These are phyloP conservation scores for Perkinsus chesapeaki DNA, from an alignment of 169 alveolate genomes.

Conservation along the genomic window DNA sequence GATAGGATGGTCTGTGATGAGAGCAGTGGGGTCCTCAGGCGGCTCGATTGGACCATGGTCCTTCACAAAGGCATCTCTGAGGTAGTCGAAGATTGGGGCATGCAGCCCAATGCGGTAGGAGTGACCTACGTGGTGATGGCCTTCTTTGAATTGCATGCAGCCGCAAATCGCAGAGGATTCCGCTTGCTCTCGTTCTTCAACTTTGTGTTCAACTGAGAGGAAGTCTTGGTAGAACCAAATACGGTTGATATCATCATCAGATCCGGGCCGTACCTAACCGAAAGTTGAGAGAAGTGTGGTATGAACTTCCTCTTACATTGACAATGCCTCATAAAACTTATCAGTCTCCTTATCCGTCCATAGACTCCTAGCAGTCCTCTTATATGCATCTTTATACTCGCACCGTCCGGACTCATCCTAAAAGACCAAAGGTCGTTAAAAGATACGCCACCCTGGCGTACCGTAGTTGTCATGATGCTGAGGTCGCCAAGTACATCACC, in stretches of 20 bases:
- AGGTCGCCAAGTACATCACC: neutral
- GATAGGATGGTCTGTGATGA: neutral
- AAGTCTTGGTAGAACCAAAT: neutral
- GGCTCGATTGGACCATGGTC: conserved; percentile 1
- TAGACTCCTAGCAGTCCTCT: neutral
- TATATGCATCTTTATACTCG: neutral
- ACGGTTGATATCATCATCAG: neutral
- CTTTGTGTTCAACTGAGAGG: neutral
- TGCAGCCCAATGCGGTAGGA: neutral
- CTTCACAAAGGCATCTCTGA: neutral
- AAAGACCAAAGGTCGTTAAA: neutral
- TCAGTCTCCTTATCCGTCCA: neutral
- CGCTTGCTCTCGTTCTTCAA: neutral
- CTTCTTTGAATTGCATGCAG: neutral
- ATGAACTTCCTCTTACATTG: neutral
- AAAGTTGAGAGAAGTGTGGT: neutral
- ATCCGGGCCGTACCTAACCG: neutral
- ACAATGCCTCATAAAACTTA: neutral
- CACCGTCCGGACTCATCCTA: neutral
- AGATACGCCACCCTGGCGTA: neutral
- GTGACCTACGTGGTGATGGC: neutral
- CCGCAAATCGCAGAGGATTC: neutral
- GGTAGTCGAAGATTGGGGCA: neutral
- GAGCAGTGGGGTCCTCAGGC: neutral
- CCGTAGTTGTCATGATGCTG: neutral